Evolutionary conservation across 495 filamentous ascomycete genomes (phyloP), one percentile per base, ranked within the genome.

Genomic region (Podospora pseudopauciseta): DNA sequence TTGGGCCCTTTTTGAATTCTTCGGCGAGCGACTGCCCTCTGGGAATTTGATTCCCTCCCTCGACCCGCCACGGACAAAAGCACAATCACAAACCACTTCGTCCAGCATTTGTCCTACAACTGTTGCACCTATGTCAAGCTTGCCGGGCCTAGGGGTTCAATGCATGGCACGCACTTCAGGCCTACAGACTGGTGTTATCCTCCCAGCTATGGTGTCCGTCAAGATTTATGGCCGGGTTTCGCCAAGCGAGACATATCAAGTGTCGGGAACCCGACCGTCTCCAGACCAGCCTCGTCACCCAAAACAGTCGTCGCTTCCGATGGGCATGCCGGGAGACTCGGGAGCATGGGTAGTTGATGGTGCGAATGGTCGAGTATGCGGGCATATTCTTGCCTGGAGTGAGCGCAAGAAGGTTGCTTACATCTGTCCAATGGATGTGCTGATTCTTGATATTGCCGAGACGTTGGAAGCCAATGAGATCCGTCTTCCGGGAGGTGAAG

Each of bases 261-360:
- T 97, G 57, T 85, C 75, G 0, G 75, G 75, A 5, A 71, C 71
- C 55, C 26, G 19, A 19, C 20, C 60, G 13, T 32, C 64, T n/a
- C 58, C 49, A 5, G 6, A 55, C 5, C 27, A 11, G 23, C 2
- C 2, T 20, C 26, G 18, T n/a, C n/a, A 44, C 3, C 55, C 66
- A 34, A 72, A 56, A 26, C 69, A 69, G 44, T 66, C 69, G 1
- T 44, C 64, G 26, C 69, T 73, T 1, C 71, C 81, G 11, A 79
- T 86, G 64, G 84, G 84, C n/a, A 89, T 93, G 55, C 92, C 92
- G 26, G 94, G 94, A 20, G 94, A 98, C 75, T 94, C 90, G 13
- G 94, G 94, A 18, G 93, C 94, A 19, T 97, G 94, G 94, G 86
- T 98, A 18, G 89, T 97, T 66, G 91, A 96, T 70, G 91, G 92